Evolutionary conservation across 1,284 basidiomycete genomes (phyloP), one percentile per base, ranked within the genome.

Genomic region (Neolentinus lepideus): DNA sequence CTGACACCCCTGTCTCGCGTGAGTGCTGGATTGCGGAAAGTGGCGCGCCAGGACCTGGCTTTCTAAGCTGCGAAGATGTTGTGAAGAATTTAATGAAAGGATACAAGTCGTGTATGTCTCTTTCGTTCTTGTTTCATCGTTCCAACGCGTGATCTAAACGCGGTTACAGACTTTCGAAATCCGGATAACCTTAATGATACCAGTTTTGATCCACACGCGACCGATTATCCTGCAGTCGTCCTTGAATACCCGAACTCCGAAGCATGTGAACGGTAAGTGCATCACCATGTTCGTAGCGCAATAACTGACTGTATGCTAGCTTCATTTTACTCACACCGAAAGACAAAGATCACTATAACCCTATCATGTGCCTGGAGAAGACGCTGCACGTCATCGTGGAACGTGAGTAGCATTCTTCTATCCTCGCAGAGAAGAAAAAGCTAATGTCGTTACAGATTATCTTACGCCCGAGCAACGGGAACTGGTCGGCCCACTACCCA

Each of bases 301-400:
- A 55, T 35, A 21, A 55, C 38, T 46, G 56, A 10, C 36, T 11
- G 26, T 58, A 35, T 19, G 35, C 27, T 52, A 90, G 87, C 65
- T 90, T 83, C 69, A 75, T 87, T 57, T 75, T 90, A 56, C 76
- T 89, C 50, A 80, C 75, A 46, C 88, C 88, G 19, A 88, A 84
- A 65, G 88, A 91, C 71, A 81, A 81, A 61, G 86, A 91, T 62
- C 86, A 89, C 63, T 90, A 90, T 65, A 85, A 86, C 64, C 88
- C 88, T 14, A 83, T 90, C 55, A 77, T 84, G 74, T 85, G 85
- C 62, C 71, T 90, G 31, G 83, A 88, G 69, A 75, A 76, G 59
- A 78, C 83, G 4, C 67, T 90, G 31, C 76, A 83, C 66, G 81
- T 79, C 52, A 88, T 90, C 43, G 67, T 89, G 57, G 78, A 88